Percentiles rank a stretch among this genome's conserved stretches.
These are phyloP conservation scores for Chalciporus chontae DNA, from an alignment of 768 basidiomycete species.

Conservation along the genomic window DNA sequence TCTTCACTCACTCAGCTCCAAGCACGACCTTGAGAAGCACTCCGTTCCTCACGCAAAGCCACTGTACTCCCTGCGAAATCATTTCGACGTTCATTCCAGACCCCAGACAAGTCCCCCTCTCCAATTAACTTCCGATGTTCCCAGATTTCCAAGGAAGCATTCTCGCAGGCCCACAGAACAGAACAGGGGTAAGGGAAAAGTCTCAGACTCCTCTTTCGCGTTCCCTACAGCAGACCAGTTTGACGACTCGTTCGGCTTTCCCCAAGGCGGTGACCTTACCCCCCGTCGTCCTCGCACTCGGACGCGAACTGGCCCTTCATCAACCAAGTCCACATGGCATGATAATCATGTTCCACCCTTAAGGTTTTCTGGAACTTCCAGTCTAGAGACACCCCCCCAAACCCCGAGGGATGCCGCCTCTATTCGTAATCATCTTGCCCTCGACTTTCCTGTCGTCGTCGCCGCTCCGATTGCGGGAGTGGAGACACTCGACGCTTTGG, in stretches of 20 bases:
- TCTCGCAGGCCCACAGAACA: slow-evolving; percentile 25
- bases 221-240: slow-evolving; percentile 28
- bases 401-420: slow-evolving; percentile 55
- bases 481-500: slow-evolving; percentile 84
- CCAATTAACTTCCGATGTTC: slow-evolving; percentile 17
- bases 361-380: slow-evolving; percentile 67
- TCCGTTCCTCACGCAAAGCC: slow-evolving; percentile 14
- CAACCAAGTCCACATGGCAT: slow-evolving; percentile 38
- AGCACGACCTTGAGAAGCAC: slow-evolving; percentile 43
- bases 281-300: slow-evolving; percentile 44
- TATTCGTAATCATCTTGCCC: slow-evolving; percentile 21
- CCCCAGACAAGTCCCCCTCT: slow-evolving; percentile 37
- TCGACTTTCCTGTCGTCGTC: slow-evolving; percentile 62
- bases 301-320: slow-evolving; percentile 58
- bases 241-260: slow-evolving; percentile 25
- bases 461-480: slow-evolving; percentile 77
- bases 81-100: slow-evolving; percentile 46
- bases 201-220: slow-evolving; percentile 23
- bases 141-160: slow-evolving; percentile 17
- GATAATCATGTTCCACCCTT: slow-evolving; percentile 47
- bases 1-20: slow-evolving; percentile 51
- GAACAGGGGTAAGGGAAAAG: slow-evolving; percentile 25
- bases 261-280: slow-evolving; percentile 29
- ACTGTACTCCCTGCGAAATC: slow-evolving; percentile 30
- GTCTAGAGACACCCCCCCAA: slow-evolving; percentile 70